Percentiles rank a stretch among this genome's conserved stretches.
phyloP scores from a whole-genome alignment of 73 alveolate genomes.

The Paramecium bursaria region DNA sequence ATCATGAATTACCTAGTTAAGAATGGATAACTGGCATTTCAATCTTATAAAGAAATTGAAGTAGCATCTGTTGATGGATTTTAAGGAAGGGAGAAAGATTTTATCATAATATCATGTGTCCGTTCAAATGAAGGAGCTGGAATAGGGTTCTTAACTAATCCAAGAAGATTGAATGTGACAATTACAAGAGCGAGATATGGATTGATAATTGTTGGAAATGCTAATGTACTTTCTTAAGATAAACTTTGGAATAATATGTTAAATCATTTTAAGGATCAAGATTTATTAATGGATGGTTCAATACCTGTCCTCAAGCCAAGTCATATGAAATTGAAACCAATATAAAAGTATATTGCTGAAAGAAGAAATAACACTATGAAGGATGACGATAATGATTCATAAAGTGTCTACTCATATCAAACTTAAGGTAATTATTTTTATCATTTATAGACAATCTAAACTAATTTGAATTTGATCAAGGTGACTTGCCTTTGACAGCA shows the following conservation, averaged over 20 bases:
- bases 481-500: conserved; percentile 48
- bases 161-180: conserved; percentile 99
- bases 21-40: conserved; percentile 72
- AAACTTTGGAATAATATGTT: conserved; percentile 92
- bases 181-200: conserved; percentile 99
- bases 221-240: conserved; percentile 83
- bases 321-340: conserved; percentile 73
- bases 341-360: conserved; percentile 79
- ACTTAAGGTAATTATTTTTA: not conserved
- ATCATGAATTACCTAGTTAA: conserved; percentile 86
- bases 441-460: conserved; percentile 22
- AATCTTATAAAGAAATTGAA: conserved; percentile 75
- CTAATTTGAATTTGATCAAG: conserved; percentile 53
- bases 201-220: conserved; percentile 98
- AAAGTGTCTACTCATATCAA: conserved; percentile 37
- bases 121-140: conserved; percentile 96
- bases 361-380: conserved; percentile 63
- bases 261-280: conserved; percentile 95
- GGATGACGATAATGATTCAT: conserved; percentile 41
- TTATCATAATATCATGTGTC: conserved; percentile 98
- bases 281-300: conserved; percentile 97
- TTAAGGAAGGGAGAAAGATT: conserved; percentile 99
- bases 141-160: conserved; percentile 98
- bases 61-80: conserved; percentile 99
- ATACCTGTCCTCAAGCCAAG: conserved; percentile 78